Conservation (phyloP, 2,329 filamentous ascomycete species). For the Apiospora rasikravindrae region DNA sequence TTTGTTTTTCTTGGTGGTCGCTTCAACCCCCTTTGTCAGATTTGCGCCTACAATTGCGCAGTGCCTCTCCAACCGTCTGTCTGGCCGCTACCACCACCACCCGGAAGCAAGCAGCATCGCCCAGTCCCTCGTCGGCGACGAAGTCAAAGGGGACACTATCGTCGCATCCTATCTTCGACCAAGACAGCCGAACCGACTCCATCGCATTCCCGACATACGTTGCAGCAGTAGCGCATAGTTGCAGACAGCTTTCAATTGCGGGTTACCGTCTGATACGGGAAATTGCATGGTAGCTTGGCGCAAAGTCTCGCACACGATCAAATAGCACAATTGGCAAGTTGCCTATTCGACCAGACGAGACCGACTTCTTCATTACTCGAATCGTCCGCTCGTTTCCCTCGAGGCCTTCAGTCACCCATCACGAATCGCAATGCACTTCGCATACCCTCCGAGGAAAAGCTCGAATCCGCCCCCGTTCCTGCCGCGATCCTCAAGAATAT, state of each 20-base stretch:
- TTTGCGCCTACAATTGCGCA: neutral
- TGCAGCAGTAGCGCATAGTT: neutral
- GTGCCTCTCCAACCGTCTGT: neutral
- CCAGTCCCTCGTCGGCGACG: neutral
- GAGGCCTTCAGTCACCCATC: neutral
- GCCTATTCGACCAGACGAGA: neutral
- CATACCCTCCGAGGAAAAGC: constrained; percentile 83
- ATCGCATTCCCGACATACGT: neutral
- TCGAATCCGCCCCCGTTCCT: constrained; percentile 77
- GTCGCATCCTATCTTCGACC: neutral
- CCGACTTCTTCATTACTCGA: neutral
- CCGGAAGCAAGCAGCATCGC: constrained; percentile 2
- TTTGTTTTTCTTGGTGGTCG: neutral
- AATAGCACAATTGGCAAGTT: neutral
- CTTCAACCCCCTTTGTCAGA: neutral
- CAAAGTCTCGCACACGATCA: constrained; percentile 6
- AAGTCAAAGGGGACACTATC: neutral
- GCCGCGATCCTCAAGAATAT: constrained; percentile 60
- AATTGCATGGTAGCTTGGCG: constrained; percentile 9
- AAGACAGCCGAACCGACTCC: neutral
- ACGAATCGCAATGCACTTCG: constrained; percentile 76
- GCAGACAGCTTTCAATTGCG: constrained; percentile 5
- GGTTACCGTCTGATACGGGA: constrained; percentile 9
- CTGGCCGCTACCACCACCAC: neutral
- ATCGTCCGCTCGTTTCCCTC: neutral